These are phyloP conservation scores for Hygrophila difformis DNA, from an alignment of 257 asterid genomes.

Conservation along the genomic window DNA sequence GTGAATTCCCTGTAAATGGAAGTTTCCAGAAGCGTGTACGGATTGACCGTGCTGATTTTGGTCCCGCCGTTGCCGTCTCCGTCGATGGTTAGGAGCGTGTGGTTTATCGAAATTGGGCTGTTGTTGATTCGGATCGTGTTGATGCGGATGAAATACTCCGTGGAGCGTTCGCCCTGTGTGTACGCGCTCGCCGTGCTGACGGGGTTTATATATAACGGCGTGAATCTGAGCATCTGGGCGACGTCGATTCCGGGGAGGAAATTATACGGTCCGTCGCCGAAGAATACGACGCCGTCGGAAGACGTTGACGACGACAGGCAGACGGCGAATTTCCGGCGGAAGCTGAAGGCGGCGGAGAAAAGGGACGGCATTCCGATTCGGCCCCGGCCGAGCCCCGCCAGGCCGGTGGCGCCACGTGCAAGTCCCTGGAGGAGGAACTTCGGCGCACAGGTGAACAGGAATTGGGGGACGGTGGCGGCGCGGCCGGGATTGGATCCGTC, in stretches of 20 bases:
- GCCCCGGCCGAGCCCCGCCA: constrained; percentile 53
- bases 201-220: constrained; percentile 47
- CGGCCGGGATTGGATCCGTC: constrained; percentile 42
- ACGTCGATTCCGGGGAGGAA: constrained; percentile 30
- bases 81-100: constrained; percentile 30
- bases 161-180: constrained; percentile 34
- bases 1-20: constrained; percentile 40
- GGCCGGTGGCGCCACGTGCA: constrained; percentile 33
- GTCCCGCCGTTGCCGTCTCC: constrained; percentile 50
- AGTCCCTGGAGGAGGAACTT: constrained; percentile 31
- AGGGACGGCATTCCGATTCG: constrained; percentile 38
- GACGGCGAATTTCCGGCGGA: constrained; percentile 42
- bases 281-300: constrained; percentile 34
- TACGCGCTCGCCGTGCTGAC: constrained; percentile 42
- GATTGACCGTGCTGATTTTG: constrained; percentile 54
- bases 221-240: constrained; percentile 25
- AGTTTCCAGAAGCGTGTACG: constrained; percentile 40
- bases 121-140: constrained; percentile 30
- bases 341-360: constrained; percentile 44
- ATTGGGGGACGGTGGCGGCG: constrained; percentile 18
- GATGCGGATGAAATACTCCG: constrained; percentile 55
- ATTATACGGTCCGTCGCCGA: constrained; percentile 52
- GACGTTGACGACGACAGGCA: constrained; percentile 31
- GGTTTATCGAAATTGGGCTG: constrained; percentile 26
- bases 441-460: constrained; percentile 40